Evolutionary conservation across 2,329 filamentous ascomycete species (phyloP), one percentile per base, ranked within the genome.

Genomic region (Didymella lethalis): DNA sequence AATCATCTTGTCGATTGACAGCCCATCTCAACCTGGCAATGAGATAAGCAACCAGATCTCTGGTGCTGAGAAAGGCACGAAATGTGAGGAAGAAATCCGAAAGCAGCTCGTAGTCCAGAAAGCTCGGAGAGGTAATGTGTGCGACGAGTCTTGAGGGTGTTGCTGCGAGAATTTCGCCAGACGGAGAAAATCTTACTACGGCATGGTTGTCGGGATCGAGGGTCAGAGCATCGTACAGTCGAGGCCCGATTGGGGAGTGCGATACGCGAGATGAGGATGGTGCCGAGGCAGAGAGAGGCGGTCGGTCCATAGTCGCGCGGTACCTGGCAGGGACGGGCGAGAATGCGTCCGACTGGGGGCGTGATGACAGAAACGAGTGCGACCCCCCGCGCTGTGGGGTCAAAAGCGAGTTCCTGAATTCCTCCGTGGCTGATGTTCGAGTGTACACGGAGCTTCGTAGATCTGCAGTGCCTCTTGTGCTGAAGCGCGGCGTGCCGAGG

Each of bases 61-160:
- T 82, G 0, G 90, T 83, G 12, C 91, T 88, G 59, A 99, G 82
- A 72, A 97, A 99, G 3, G 90, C 86, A 48, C 95, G 91, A 72
- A 92, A 99, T 0, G 95, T 98, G 23, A 99, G 85, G 72, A 99
- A 99, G 78, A 99, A 99, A 76, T 99, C 95, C 1, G 95, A 98
- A 4, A 99, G 86, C 5, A 99, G 84, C 71, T 98, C 94, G 75
- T 99, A 99, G 76, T 99, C 94, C 71, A 99, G 87, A 74, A 98
- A 97, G 48, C 88, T 93, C 16, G 95, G 92, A 0, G 95, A 98
- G 0, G 95, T 98, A 63, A 99, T 97, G 78, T 99, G 93, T 12
- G 94, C 93, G 48, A 99, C 91, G 36, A 99, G 87, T 12, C 95
- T 89, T 3, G 93, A 89, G 1, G 94, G 93, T 0, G 93, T 97